Conservation (phyloP, 2,329 filamentous ascomycete genomes). For the Penicillium sp. region DNA sequence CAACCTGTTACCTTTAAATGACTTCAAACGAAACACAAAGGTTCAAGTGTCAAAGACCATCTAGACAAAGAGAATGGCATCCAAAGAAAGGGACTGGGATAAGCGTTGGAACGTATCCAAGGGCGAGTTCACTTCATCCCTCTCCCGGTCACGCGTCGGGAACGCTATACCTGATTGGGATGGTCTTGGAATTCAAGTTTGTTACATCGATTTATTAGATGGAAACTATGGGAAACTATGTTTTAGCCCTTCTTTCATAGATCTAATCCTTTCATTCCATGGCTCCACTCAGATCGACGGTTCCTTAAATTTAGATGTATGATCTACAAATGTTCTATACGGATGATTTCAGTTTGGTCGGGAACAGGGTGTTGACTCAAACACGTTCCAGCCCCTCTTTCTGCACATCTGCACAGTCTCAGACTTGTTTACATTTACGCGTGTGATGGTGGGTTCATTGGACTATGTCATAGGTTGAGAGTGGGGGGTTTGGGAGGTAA, state of each 20-base stretch:
- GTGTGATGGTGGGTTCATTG: background rate
- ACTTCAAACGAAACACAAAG: background rate
- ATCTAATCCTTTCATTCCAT: background rate
- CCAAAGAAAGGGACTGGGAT: constrained; percentile 2
- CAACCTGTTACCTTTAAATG: background rate
- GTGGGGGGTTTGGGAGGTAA: background rate
- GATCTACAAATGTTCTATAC: background rate
- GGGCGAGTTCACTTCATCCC: constrained; percentile 25
- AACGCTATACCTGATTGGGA: constrained; percentile 34
- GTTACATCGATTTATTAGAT: background rate
- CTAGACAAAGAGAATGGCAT: constrained; percentile 14
- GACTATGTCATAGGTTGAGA: constrained; percentile 1
- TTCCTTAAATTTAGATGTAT: background rate
- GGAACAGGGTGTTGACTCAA: background rate
- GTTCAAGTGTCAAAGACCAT: background rate
- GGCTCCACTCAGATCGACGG: constrained; percentile 1
- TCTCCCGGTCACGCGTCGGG: constrained; percentile 39
- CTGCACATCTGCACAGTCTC: background rate
- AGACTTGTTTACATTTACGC: constrained; percentile 4
- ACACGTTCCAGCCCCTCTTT: background rate
- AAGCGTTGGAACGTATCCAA: background rate
- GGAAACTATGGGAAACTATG: background rate
- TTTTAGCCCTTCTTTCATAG: background rate
- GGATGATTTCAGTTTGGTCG: background rate
- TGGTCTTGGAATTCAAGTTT: background rate